Base-by-base conservation (phyloP, 352 stramenopile genomes). In the Phytopythium montanum region DNA sequence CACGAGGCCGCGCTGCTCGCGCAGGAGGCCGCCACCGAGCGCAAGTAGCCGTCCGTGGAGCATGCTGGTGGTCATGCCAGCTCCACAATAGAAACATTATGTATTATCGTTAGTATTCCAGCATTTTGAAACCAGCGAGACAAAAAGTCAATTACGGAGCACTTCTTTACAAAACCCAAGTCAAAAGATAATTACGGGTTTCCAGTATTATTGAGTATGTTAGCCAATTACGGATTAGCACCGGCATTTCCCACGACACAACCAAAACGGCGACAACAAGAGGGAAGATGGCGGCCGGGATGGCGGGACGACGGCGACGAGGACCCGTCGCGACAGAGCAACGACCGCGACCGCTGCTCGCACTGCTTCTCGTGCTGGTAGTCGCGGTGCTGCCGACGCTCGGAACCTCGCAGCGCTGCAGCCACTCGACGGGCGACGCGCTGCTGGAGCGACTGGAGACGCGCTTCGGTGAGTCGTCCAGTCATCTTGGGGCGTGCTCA, bases 391-490 rank as follows among this genome's bases (percentile, higher is more conserved):
- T 66, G 36, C n/a, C 18, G 12, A 29, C 51, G 3, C 51, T 56
- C 7, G 49, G 39, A 36, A 39, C 31, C 16, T 59, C 60, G 18
- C 62, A 75, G 50, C 55, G 69, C 33, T 85, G 75, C 59, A 45
- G 23, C 6, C 64, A 85, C 44, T 73, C 60, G 45, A 62, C 54
- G 16, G 48, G 70, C 13, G 80, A 90, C 19, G 65, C 62, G 33
- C 62, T 90, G 1, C 53, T 88, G 1, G 59, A 70, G 2, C 73
- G 78, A 6, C 64, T 90, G 0, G 77, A 87, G 31, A 21, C 34
- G 34, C 73, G 62, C 48, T 54, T 90, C 14, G 39, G 63, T 62
- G 62, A 60, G 68, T 79, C 36, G 26, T 48, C 7, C 10, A 9
- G 10, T 9, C 13, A 31, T 16, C n/a, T 3, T 28, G 2, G 18